Conservation (phyloP, 306 rosid species). For the Ceratonia siliqua region DNA sequence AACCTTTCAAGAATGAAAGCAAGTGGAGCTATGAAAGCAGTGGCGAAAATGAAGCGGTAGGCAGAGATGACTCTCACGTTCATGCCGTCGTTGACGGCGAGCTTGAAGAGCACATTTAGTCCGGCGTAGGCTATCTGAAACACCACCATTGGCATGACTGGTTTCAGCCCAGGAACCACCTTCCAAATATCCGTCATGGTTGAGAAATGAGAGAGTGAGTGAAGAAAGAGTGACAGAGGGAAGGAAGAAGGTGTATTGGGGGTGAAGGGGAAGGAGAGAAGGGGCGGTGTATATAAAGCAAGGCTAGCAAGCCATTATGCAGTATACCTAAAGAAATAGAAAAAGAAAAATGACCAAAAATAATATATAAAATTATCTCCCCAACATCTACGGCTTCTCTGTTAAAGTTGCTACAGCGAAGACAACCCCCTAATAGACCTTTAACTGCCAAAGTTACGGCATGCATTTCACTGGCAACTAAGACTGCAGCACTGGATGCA, state of each 20-base stretch:
- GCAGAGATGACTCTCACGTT: too few relatives aligned
- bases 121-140: too few relatives aligned
- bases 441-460: conserved; percentile 96
- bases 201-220: too few relatives aligned
- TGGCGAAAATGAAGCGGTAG: conserved; percentile 54
- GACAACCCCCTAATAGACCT: conserved; percentile 88
- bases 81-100: too few relatives aligned
- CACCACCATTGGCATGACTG: too few relatives aligned
- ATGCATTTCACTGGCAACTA: conserved; percentile 98
- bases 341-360: not conserved
- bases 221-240: too few relatives aligned
- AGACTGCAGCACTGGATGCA: conserved; percentile 91
- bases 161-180: too few relatives aligned
- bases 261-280: too few relatives aligned
- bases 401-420: conserved; percentile 96
- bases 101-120: too few relatives aligned
- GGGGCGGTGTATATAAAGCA: too few relatives aligned
- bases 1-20: conserved; percentile 55
- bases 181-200: too few relatives aligned
- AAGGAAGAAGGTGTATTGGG: too few relatives aligned
- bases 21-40: conserved; percentile 52
- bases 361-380: conserved; percentile 58
- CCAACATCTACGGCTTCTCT: conserved; percentile 94
- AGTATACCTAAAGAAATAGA: conserved; percentile 33
- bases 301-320: conserved; percentile 24